phyloP scores from a whole-genome alignment of 176 grass and related monocot species.

The Avena eriantha region DNA sequence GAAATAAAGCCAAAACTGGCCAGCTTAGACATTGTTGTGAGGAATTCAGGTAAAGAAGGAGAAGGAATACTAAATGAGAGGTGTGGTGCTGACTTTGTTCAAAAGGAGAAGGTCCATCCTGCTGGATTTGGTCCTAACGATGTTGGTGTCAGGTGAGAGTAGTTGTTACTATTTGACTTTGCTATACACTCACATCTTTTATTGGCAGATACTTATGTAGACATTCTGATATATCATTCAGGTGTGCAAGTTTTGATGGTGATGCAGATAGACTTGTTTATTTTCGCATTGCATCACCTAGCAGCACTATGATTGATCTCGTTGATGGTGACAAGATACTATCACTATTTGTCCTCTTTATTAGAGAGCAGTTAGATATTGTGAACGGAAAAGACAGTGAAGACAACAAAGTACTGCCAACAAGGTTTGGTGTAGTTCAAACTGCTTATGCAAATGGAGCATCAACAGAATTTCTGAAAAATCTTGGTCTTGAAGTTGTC shows the following conservation, averaged over 20 bases:
- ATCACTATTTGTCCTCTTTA: conserved; percentile 87
- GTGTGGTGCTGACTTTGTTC: conserved; percentile 96
- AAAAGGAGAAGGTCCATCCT: conserved; percentile 86
- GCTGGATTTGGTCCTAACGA: conserved; percentile 65
- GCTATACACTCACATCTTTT: neutral
- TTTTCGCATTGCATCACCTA: conserved; percentile 64
- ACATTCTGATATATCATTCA: conserved; percentile 53
- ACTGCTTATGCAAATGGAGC: conserved; percentile 98
- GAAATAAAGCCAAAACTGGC: conserved; percentile 59
- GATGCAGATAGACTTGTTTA: conserved; percentile 90
- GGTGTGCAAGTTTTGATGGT: conserved; percentile 95
- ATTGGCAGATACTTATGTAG: conserved; percentile 24
- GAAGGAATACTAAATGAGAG: conserved; percentile 91
- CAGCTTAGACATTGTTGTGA: conserved; percentile 64
- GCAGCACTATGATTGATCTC: conserved; percentile 70
- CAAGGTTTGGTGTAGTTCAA: conserved; percentile 79
- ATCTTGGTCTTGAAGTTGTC: conserved; percentile 76
- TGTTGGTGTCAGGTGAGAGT: conserved; percentile 62
- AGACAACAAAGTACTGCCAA: conserved; percentile 48
- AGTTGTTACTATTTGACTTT: neutral
- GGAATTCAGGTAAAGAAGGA: conserved; percentile 76
- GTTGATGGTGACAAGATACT: conserved; percentile 95
- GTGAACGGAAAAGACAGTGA: conserved; percentile 47
- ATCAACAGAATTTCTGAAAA: conserved; percentile 71
- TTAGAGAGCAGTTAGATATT: conserved; percentile 80